Evolutionary conservation across 495 filamentous ascomycete species (phyloP).

Genomic region (Aspergillus ostianus): DNA sequence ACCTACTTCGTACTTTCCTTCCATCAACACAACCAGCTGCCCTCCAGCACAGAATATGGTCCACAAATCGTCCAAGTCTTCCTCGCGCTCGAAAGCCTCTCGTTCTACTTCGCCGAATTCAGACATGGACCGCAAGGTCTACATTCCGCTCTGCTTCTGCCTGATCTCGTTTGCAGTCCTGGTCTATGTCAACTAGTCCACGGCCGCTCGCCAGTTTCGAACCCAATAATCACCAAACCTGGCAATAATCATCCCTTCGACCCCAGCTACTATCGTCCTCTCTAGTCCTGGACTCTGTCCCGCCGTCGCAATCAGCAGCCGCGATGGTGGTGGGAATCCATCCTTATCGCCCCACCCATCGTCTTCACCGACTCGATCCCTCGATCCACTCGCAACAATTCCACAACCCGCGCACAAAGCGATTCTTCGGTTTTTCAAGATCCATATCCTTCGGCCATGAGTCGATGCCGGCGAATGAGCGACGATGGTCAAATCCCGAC

Average conservation of each 20-base stretch:
- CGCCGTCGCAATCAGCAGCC: not conserved
- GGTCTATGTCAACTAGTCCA: conserved; percentile 34
- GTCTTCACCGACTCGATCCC: not conserved
- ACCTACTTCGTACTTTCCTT: not conserved
- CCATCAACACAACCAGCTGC: not conserved
- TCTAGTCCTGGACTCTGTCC: not conserved
- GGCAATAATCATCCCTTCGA: not conserved
- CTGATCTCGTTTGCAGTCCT: conserved; percentile 45
- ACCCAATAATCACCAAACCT: not conserved
- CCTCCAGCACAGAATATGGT: conserved; percentile 14
- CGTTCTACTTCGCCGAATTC: conserved; percentile 18
- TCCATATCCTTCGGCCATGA: not conserved
- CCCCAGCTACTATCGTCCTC: no score
- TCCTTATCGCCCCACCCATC: not conserved
- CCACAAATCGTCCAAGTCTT: conserved; percentile 15
- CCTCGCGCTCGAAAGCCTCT: conserved; percentile 12
- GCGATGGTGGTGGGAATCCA: not conserved
- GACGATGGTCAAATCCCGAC: not conserved
- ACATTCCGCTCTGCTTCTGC: conserved; percentile 45
- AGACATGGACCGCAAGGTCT: conserved; percentile 41
- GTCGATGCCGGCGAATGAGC: not conserved
- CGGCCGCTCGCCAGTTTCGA: not conserved
- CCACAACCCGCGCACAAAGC: not conserved
- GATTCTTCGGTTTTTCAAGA: not conserved
- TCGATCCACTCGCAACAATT: not conserved